Base-by-base conservation (phyloP, 441 rosid genomes). In the Erodium trifolium region DNA sequence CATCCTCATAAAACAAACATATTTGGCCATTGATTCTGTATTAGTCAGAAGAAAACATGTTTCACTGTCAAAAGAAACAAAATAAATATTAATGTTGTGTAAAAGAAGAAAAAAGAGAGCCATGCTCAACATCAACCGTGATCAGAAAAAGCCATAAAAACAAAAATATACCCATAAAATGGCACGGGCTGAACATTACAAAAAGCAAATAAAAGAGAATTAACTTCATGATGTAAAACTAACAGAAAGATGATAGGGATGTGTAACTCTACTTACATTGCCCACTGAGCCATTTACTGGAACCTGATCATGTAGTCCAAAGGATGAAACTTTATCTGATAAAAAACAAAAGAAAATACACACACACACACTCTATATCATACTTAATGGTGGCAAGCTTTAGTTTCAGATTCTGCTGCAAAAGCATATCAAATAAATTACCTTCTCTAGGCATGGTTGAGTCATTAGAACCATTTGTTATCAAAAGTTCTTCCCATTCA, bases 401-500 rank as follows among this genome's bases (percentile, higher is more conserved):
- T 69, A 70, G 55, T 63, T 51, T 68, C 41, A 70, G 73, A 39
- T 31, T 67, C 43, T 7, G 45, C 67, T 41, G 18, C 43, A 49
- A 37, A 43, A 53, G 59, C 53, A 34, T 19, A 34, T 37, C 60
- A 34, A 71, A 34, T 49, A 37, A 14, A 23, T 72, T 82, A 90
- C 98, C 95, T 85, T 72, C 84, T 67, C 70, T 75, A 53, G 81
- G 69, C 51, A 39, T 68, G 62, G 72, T 31, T 27, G 77, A 75
- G 72, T 72, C 77, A 72, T 73, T 81, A 62, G 80, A 72, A 79
- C 86, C 87, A 75, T 82, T 82, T 49, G 82, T 72, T 72, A 86
- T 84, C 49, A 91, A 75, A 70, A 88, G 96, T 71, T 95, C 96
- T 69, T 95, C 98, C 99, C 99, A 95, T 68, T 92, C 99, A 75